Evolutionary conservation across 1,284 basidiomycete genomes (phyloP).

Genomic region (Ustilago cynodontis): DNA sequence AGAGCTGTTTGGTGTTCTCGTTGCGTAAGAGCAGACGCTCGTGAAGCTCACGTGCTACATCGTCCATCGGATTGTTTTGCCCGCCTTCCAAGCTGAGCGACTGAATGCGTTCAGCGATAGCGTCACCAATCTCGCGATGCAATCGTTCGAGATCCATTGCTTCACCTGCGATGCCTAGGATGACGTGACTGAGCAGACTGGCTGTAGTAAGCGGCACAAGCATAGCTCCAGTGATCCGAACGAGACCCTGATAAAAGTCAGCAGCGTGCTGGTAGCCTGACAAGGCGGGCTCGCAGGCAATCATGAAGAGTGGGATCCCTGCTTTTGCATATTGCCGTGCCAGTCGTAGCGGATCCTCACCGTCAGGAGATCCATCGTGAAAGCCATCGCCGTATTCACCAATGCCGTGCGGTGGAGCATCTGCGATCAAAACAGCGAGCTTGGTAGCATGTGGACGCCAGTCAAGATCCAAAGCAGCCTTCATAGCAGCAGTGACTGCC

Average conservation of each 20-base stretch:
- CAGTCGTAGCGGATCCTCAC: slow-evolving; percentile 88
- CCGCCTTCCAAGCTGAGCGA: slow-evolving; percentile 77
- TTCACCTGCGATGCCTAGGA: slow-evolving; percentile 95
- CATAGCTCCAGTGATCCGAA: slow-evolving; percentile 76
- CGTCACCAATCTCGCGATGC: slow-evolving; percentile 90
- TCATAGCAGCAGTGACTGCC: slow-evolving; percentile 93
- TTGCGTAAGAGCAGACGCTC: slow-evolving; percentile 90
- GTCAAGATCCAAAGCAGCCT: slow-evolving; percentile 76
- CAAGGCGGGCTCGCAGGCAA: slow-evolving; percentile 96
- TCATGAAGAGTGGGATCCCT: slow-evolving; percentile 74
- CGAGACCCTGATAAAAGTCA: slow-evolving; percentile 82
- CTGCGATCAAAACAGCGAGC: slow-evolving; percentile 85
- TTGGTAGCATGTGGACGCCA: slow-evolving; percentile 91
- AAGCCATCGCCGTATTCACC: slow-evolving; percentile 81
- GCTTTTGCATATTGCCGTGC: slow-evolving; percentile 88
- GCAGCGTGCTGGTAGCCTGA: slow-evolving; percentile 79
- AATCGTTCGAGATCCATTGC: slow-evolving; percentile 97
- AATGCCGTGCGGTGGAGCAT: slow-evolving; percentile 90
- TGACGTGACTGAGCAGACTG: slow-evolving; percentile 94
- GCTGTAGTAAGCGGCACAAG: slow-evolving; percentile 96
- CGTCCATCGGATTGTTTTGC: slow-evolving; percentile 81
- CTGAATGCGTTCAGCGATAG: slow-evolving; percentile 90
- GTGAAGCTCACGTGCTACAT: slow-evolving; percentile 92
- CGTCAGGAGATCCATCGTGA: slow-evolving; percentile 71
- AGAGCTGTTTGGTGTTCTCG: slow-evolving; percentile 95